These are phyloP conservation scores for Psilocybe sp. DNA, from an alignment of 768 basidiomycete species.

Conservation along the genomic window DNA sequence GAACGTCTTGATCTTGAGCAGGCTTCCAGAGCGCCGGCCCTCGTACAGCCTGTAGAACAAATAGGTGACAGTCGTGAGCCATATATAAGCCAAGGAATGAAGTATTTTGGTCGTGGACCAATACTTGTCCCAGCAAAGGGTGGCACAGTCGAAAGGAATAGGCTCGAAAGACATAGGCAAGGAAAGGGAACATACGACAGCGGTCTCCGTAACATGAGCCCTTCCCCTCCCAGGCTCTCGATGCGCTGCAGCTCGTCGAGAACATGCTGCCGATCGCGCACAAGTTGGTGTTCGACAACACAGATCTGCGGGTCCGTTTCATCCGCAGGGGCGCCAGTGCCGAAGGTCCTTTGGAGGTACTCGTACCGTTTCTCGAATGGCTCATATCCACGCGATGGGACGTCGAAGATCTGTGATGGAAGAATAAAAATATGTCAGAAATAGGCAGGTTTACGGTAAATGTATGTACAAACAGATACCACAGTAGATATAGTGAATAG, in stretches of 20 bases:
- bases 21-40: slow-evolving; percentile 41
- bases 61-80: neutral
- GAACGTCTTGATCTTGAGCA: slow-evolving; percentile 63
- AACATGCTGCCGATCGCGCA: slow-evolving; percentile 46
- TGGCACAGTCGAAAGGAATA: neutral
- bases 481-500: too few species aligned
- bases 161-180: neutral
- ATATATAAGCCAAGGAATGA: neutral
- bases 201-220: slow-evolving; percentile 54
- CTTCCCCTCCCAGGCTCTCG: slow-evolving; percentile 54
- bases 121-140: too few species aligned
- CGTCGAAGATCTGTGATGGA: slow-evolving; percentile 47
- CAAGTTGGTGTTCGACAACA: slow-evolving; percentile 48
- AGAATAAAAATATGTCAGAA: too few species aligned
- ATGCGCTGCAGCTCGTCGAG: slow-evolving; percentile 52
- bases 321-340: slow-evolving; percentile 37
- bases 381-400: slow-evolving; percentile 43
- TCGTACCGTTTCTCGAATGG: slow-evolving; percentile 52
- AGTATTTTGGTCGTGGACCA: neutral
- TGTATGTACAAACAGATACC: too few species aligned
- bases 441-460: too few species aligned
- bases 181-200: slow-evolving; percentile 32
- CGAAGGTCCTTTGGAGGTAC: slow-evolving; percentile 43
- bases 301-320: slow-evolving; percentile 35
- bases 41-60: slow-evolving; percentile 40